Percentiles rank a stretch among this genome's conserved stretches.
Evolutionary conservation across 164 flowering plant genomes (phyloP).

Genomic region (Sedum album): DNA sequence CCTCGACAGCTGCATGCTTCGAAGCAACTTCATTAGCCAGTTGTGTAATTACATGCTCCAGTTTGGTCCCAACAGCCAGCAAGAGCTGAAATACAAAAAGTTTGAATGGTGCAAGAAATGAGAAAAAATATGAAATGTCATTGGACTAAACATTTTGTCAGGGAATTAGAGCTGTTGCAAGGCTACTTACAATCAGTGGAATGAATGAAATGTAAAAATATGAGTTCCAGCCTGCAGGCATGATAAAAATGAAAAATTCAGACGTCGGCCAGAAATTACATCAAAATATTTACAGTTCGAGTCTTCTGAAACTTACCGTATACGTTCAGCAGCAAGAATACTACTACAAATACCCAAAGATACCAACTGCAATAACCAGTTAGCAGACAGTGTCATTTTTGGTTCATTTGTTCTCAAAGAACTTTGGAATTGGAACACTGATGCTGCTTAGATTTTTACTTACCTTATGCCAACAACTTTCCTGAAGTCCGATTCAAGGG

Average conservation of each 20-base stretch:
- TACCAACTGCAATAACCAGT: not conserved
- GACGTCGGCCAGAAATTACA: not conserved
- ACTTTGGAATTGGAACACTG: not conserved
- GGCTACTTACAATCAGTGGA: not conserved
- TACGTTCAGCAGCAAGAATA: conserved; percentile 1
- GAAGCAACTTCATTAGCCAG: conserved; percentile 8
- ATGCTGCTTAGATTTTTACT: not conserved
- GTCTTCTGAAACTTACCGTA: not conserved
- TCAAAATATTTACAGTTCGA: not conserved
- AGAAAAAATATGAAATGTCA: not conserved
- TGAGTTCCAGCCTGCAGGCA: not conserved
- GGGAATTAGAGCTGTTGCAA: not conserved
- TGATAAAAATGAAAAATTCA: not conserved
- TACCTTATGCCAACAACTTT: conserved; percentile 5
- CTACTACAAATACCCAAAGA: conserved; percentile 3
- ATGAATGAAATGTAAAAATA: conserved; percentile 2
- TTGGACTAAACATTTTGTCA: too few relatives aligned
- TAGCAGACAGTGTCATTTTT: not conserved
- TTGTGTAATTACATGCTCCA: conserved; percentile 9
- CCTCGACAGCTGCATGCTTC: conserved; percentile 3
- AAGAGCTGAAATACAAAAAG: not conserved
- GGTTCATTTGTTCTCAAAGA: not conserved
- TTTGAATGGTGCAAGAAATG: not conserved
- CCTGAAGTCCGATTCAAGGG: conserved; percentile 3
- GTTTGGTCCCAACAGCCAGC: conserved; percentile 7